These are phyloP conservation scores for Neocallimastix lanati DNA, from an alignment of 192 early-diverging fungal genomes.

Conservation along the genomic window DNA sequence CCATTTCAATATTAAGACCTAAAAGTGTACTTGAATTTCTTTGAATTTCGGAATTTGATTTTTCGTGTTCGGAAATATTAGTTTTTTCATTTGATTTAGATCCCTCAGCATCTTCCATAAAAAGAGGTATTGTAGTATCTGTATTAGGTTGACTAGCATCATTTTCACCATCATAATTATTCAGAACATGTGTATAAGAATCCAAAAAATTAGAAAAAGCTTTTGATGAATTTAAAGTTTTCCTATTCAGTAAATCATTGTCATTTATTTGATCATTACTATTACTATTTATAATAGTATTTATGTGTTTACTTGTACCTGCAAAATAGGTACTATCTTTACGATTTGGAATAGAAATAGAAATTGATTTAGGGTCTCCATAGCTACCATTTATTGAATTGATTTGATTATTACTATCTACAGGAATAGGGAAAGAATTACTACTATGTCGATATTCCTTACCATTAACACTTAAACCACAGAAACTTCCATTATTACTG, in stretches of 20 bases:
- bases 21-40: neutral
- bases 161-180: neutral
- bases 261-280: no score
- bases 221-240: neutral
- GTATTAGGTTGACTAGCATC: no score
- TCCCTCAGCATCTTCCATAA: neutral
- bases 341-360: neutral
- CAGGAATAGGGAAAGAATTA: neutral
- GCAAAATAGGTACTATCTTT: neutral
- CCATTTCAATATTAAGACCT: neutral
- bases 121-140: no score
- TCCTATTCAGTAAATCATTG: neutral
- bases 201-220: neutral
- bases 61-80: neutral
- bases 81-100: neutral
- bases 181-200: neutral
- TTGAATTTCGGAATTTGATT: neutral
- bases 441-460: neutral
- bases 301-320: no score
- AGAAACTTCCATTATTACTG: neutral
- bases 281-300: no score
- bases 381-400: no score
- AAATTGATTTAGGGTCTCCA: neutral
- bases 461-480: neutral
- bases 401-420: neutral